Percentiles rank a stretch among this genome's conserved stretches.
Conservation (phyloP, 345 rosid species). For the Odontarrhena argentea region DNA sequence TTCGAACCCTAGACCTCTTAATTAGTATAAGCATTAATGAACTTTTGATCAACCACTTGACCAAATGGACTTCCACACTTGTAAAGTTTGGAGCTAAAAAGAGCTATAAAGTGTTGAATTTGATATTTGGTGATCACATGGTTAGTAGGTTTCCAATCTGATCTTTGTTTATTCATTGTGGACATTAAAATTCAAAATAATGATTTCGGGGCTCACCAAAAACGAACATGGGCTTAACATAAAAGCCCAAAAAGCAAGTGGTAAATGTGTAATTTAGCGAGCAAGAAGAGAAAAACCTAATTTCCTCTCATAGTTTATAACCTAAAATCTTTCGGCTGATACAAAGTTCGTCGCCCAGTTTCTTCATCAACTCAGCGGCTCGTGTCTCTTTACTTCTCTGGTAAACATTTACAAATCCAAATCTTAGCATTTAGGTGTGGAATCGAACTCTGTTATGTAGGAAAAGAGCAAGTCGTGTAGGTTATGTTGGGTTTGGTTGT, state of each 20-base stretch:
- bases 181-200: too few relatives aligned
- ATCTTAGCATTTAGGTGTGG: background rate
- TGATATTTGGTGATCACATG: too few relatives aligned
- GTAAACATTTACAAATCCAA: background rate
- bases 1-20: too few relatives aligned
- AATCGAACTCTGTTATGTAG: background rate
- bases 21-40: too few relatives aligned
- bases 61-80: too few relatives aligned
- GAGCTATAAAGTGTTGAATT: too few relatives aligned
- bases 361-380: conserved; percentile 38
- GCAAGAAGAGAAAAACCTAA: conserved; percentile 11
- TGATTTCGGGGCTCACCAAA: too few relatives aligned
- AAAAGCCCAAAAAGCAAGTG: background rate
- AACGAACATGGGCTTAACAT: background rate
- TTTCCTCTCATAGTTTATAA: conserved; percentile 15
- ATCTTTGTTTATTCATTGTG: too few relatives aligned
- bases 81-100: too few relatives aligned
- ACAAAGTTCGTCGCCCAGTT: conserved; percentile 26
- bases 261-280: background rate
- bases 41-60: too few relatives aligned
- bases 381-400: conserved; percentile 3
- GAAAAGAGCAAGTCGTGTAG: background rate
- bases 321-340: background rate
- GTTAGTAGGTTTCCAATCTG: too few relatives aligned
- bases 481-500: background rate